Percentiles rank a stretch among this genome's conserved stretches.
phyloP scores from a whole-genome alignment of 1,139 yeast genomes.

The Scheffersomyces quercinus region DNA sequence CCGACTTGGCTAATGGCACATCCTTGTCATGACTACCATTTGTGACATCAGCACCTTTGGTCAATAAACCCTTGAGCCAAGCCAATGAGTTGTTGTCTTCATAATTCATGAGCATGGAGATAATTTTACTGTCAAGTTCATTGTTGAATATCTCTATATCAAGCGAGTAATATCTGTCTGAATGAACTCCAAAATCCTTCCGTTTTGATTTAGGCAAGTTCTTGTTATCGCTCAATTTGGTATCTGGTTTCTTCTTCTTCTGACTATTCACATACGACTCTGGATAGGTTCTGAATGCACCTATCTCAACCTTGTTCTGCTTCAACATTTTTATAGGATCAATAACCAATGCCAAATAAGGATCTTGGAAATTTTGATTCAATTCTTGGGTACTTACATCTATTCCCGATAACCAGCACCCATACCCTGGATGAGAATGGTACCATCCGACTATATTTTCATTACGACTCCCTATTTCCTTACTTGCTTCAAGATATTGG shows the following conservation, averaged over 20 bases:
- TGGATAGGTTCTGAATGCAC: constrained; percentile 85
- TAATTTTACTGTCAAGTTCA: constrained; percentile 48
- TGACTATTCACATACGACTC: constrained; percentile 27
- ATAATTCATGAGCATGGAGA: constrained; percentile 11
- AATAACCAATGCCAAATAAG: constrained; percentile 83
- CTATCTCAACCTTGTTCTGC: constrained; percentile 76
- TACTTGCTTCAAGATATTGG: constrained; percentile 65
- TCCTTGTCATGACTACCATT: constrained; percentile 1
- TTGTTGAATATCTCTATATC: constrained; percentile 65
- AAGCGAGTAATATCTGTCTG: constrained; percentile 69
- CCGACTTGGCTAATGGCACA: not conserved
- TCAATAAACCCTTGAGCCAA: constrained; percentile 13
- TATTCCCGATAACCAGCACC: constrained; percentile 90
- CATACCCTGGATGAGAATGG: constrained; percentile 97
- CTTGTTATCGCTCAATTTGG: constrained; percentile 3
- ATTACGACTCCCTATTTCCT: constrained; percentile 46
- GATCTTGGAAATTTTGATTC: constrained; percentile 88
- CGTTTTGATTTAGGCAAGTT: constrained; percentile 48
- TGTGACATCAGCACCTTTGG: not conserved
- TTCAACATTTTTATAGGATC: constrained; percentile 75
- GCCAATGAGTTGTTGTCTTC: constrained; percentile 13
- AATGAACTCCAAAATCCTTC: constrained; percentile 70
- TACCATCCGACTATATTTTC: constrained; percentile 89
- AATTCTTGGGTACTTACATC: constrained; percentile 86
- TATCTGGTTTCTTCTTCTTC: not conserved